Evolutionary conservation across 2,329 filamentous ascomycete genomes (phyloP).

Genomic region (Tolypocladium cylindrosporum): DNA sequence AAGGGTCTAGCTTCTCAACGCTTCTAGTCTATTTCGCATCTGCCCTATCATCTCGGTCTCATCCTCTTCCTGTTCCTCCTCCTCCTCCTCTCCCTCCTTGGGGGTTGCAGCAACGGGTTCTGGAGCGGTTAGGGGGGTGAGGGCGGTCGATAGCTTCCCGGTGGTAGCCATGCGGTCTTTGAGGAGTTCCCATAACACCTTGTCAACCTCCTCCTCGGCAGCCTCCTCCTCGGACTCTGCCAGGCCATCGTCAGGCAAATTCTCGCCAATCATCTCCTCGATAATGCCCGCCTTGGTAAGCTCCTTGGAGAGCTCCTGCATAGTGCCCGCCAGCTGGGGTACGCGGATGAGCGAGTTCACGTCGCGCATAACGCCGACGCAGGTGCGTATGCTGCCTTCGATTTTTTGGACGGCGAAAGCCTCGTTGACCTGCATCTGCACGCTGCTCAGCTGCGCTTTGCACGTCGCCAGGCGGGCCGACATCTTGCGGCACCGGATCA

Average conservation of each 20-base stretch:
- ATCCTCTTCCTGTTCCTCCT: slow-evolving; percentile 50
- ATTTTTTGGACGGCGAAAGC: slow-evolving; percentile 93
- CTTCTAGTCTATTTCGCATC: slow-evolving; percentile 87
- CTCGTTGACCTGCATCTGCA: slow-evolving; percentile 96
- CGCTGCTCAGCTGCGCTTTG: slow-evolving; percentile 83
- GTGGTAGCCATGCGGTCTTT: slow-evolving; percentile 62
- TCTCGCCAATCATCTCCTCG: slow-evolving; percentile 92
- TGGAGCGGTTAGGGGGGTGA: slow-evolving; percentile 25
- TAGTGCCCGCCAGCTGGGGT: slow-evolving; percentile 78
- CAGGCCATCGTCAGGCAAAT: slow-evolving; percentile 64
- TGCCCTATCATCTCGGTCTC: slow-evolving; percentile 77
- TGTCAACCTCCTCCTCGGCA: slow-evolving; percentile 74
- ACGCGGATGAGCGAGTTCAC: slow-evolving; percentile 77
- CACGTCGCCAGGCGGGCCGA: slow-evolving; percentile 68
- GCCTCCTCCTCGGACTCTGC: slow-evolving; percentile 67
- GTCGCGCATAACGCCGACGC: slow-evolving; percentile 92
- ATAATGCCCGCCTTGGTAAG: slow-evolving; percentile 92
- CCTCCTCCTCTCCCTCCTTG: slow-evolving; percentile 39
- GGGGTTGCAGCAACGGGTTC: slow-evolving; percentile 36
- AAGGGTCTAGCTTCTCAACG: slow-evolving; percentile 62
- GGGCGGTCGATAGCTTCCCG: slow-evolving; percentile 11
- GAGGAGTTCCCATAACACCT: slow-evolving; percentile 81
- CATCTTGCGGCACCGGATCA: slow-evolving; percentile 73
- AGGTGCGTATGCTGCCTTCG: slow-evolving; percentile 77
- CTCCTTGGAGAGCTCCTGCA: slow-evolving; percentile 79